A percentile compares a stretch with the other conserved stretches of the same genome.
Conservation (phyloP, 225 moss, liverwort and hornwort species). For the Pleurozium schreberi region DNA sequence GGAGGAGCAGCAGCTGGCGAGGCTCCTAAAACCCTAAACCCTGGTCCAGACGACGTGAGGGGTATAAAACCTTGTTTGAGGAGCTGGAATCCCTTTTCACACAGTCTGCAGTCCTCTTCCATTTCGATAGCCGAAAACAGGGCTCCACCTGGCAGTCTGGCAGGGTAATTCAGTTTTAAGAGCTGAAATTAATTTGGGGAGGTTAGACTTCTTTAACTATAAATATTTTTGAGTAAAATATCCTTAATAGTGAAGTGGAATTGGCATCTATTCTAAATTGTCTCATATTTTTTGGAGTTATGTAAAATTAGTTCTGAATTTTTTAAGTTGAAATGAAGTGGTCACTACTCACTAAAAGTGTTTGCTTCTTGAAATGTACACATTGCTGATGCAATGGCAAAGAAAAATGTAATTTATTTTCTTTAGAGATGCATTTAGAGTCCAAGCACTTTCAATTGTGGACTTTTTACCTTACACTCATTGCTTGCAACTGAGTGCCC, state of each 20-base stretch:
- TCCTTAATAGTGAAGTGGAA: not conserved
- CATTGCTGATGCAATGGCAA: not conserved
- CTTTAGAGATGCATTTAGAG: not conserved
- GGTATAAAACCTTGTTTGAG: not conserved
- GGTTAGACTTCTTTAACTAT: not conserved
- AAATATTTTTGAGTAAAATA: not conserved
- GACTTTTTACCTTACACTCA: not conserved
- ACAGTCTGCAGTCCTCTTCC: not conserved
- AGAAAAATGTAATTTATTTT: rapidly evolving
- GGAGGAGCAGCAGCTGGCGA: not conserved
- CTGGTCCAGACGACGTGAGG: not conserved
- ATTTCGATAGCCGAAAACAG: no score
- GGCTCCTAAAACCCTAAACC: slow-evolving; percentile 37
- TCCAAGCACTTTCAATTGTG: rapidly evolving
- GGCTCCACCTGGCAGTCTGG: not conserved
- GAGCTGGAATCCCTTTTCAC: not conserved
- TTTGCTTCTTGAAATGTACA: not conserved
- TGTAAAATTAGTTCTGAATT: not conserved
- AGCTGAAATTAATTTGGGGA: not conserved
- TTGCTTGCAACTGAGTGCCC: no score
- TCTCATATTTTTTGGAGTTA: not conserved
- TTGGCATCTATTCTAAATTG: not conserved
- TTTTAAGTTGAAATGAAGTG: not conserved
- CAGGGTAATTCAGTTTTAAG: not conserved
- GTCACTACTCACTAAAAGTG: no score